Percentiles rank a stretch among this genome's conserved stretches.
Evolutionary conservation across 345 rosid species (phyloP).

Genomic region (Murraya paniculata): DNA sequence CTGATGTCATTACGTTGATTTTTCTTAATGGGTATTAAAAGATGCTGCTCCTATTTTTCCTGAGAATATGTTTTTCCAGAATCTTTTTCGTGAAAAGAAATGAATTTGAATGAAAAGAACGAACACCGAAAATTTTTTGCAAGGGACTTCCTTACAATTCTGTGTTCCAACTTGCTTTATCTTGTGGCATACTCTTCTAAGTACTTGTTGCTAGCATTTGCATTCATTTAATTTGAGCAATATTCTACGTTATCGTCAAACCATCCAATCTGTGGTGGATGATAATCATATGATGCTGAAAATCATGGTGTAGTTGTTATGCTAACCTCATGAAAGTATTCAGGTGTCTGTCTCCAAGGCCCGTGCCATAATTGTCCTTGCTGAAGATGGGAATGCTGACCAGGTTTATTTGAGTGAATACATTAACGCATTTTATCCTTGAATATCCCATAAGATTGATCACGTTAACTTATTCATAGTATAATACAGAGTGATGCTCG

Average conservation of each 20-base stretch:
- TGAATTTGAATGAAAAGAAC: not conserved
- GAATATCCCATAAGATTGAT: constrained; percentile 13
- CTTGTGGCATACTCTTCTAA: not conserved
- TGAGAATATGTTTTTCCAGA: not conserved
- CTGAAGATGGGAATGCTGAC: constrained; percentile 80
- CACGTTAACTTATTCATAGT: constrained; percentile 19
- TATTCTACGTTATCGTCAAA: not conserved
- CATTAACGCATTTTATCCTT: constrained; percentile 10
- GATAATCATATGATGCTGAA: not conserved
- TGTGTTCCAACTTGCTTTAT: not conserved
- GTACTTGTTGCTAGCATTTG: constrained; percentile 10
- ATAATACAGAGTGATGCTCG: constrained; percentile 70
- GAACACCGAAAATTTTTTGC: not conserved
- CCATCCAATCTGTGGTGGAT: constrained; percentile 2
- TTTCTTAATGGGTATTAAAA: not conserved
- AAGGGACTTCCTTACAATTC: not conserved
- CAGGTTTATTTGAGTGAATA: constrained; percentile 47
- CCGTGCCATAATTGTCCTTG: constrained; percentile 68
- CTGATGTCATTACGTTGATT: not conserved
- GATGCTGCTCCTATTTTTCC: too few relatives aligned
- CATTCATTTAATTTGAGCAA: not conserved
- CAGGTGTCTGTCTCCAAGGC: constrained; percentile 81
- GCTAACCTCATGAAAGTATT: constrained; percentile 16
- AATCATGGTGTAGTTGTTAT: constrained; percentile 3
- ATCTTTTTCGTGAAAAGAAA: not conserved